phyloP scores from a whole-genome alignment of 2,329 filamentous ascomycete species.

The Microdochium trichocladiopsis region DNA sequence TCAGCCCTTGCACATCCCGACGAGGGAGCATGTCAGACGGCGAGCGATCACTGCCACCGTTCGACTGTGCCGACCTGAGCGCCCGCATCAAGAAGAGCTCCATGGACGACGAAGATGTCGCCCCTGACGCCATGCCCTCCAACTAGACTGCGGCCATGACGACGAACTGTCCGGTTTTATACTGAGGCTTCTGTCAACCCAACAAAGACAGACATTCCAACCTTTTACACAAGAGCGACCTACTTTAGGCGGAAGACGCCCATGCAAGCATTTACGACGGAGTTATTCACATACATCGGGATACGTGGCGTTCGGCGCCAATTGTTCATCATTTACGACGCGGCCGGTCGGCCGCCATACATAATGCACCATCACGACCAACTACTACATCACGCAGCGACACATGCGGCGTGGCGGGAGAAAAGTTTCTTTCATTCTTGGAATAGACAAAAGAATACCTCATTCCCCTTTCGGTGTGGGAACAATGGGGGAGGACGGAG shows the following conservation, averaged over 20 bases:
- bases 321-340: background rate
- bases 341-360: background rate
- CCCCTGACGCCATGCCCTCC: background rate
- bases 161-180: background rate
- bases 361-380: background rate
- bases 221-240: background rate
- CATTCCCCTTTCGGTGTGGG: background rate
- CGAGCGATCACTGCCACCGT: constrained; percentile 4
- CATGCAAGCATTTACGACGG: background rate
- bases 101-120: background rate
- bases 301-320: background rate
- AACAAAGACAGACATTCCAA: background rate
- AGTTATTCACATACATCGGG: background rate
- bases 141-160: background rate
- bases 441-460: background rate
- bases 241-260: background rate
- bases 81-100: background rate
- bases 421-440: background rate
- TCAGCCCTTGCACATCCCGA: constrained; percentile 20
- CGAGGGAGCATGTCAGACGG: constrained; percentile 15
- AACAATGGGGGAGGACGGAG: background rate
- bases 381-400: background rate
- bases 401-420: background rate
- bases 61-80: background rate
- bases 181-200: background rate